A percentile compares a stretch with the other conserved stretches of the same genome.
These are phyloP conservation scores for Copromyces sp. DNA, from an alignment of 495 filamentous ascomycete genomes.

Conservation along the genomic window DNA sequence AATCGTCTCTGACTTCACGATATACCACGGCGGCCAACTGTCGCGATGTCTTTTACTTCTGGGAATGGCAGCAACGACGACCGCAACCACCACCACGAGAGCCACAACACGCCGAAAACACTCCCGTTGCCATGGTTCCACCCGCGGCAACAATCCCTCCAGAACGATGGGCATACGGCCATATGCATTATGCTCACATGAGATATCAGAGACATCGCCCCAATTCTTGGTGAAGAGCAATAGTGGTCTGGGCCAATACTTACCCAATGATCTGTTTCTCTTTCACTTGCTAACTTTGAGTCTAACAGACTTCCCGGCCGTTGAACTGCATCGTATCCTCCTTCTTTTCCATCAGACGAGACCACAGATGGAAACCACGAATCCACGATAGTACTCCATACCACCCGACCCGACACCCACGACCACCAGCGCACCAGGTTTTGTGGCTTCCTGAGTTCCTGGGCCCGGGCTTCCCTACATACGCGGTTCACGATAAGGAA, in stretches of 20 bases:
- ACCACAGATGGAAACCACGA: neutral
- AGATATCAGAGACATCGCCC: neutral
- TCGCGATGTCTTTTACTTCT: neutral
- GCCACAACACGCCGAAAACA: neutral
- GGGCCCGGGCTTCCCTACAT: neutral
- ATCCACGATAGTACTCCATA: neutral
- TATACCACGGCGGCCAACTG: neutral
- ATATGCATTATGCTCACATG: neutral
- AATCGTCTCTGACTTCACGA: neutral
- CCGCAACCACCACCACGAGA: neutral
- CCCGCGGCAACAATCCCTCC: neutral
- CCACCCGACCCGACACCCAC: neutral
- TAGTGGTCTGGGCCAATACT: neutral
- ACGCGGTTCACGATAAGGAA: neutral
- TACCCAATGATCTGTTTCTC: neutral
- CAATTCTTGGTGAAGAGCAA: neutral
- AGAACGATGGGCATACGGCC: neutral
- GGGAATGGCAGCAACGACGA: neutral
- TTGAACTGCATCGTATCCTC: neutral
- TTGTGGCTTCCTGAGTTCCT: neutral
- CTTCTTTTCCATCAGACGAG: neutral
- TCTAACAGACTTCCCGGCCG: neutral
- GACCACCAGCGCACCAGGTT: neutral
- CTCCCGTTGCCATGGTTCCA: neutral
- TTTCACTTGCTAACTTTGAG: neutral